Evolutionary conservation across 805 yeast genomes (phyloP).

Genomic region (Candida verbasci): DNA sequence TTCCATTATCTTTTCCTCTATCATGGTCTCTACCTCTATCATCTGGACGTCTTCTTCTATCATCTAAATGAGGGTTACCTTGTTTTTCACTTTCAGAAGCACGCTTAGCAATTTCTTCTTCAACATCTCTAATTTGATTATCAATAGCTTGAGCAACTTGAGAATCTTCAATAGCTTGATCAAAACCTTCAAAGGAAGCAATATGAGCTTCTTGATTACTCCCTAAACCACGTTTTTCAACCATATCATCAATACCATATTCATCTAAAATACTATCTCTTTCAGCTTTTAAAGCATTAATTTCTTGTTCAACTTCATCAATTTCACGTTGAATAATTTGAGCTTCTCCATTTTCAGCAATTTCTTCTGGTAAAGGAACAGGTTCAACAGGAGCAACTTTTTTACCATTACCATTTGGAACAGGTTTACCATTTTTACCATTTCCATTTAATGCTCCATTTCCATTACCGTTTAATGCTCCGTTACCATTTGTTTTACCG

Average conservation of each 20-base stretch:
- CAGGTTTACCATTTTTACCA: not conserved
- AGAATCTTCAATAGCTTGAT: not conserved
- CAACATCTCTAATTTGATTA: slow-evolving; percentile 1
- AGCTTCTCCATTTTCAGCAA: not conserved
- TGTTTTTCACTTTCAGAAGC: not conserved
- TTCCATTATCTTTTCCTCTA: not conserved
- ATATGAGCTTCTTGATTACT: not conserved
- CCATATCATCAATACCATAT: not conserved
- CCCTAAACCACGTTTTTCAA: slow-evolving; percentile 1
- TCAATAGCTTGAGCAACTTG: slow-evolving; percentile 3
- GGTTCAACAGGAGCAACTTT: not conserved
- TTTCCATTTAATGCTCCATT: not conserved
- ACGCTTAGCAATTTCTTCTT: not conserved
- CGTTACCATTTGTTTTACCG: slow-evolving; percentile 1
- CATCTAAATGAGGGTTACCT: no score
- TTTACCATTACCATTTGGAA: no score
- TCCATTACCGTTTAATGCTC: not conserved
- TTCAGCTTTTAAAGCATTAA: slow-evolving; percentile 2
- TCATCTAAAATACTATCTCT: not conserved
- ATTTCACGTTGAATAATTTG: not conserved
- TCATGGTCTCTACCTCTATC: not conserved
- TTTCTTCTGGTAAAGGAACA: not conserved
- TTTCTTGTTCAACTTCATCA: slow-evolving; percentile 1
- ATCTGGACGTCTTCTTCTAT: no score
- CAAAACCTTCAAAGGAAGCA: not conserved